phyloP scores from a whole-genome alignment of 148 eudicot genomes.

The Arctostaphylos glauca region DNA sequence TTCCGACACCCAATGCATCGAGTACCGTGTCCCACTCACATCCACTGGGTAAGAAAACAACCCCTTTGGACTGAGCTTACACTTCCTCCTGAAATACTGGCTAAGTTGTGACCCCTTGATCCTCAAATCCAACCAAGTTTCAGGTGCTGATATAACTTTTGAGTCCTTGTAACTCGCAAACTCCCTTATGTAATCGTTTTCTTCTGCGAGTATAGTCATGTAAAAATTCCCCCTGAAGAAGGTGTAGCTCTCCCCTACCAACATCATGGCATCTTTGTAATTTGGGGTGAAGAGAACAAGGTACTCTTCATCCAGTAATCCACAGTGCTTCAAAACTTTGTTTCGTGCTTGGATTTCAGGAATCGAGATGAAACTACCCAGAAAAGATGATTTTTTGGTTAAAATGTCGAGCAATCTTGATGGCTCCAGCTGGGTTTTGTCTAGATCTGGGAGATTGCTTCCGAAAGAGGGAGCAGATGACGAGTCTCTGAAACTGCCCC shows the following conservation, averaged over 20 bases:
- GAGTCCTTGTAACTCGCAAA: slow-evolving; percentile 37
- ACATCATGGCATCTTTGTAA: slow-evolving; percentile 43
- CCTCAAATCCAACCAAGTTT: slow-evolving; percentile 42
- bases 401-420: slow-evolving; percentile 26
- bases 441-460: slow-evolving; percentile 18
- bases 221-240: slow-evolving; percentile 36
- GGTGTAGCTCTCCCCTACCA: slow-evolving; percentile 43
- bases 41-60: slow-evolving; percentile 35
- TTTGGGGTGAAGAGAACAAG: slow-evolving; percentile 34
- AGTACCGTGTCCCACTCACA: slow-evolving; percentile 30
- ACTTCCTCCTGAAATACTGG: slow-evolving; percentile 36
- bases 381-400: slow-evolving; percentile 25
- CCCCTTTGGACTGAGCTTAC: slow-evolving; percentile 34
- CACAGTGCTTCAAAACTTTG: slow-evolving; percentile 36
- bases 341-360: slow-evolving; percentile 34
- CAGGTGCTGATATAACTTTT: slow-evolving; percentile 30
- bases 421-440: slow-evolving; percentile 26
- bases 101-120: slow-evolving; percentile 41
- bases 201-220: slow-evolving; percentile 30
- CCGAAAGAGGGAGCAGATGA: slow-evolving; percentile 16
- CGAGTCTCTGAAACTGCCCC: slow-evolving; percentile 20
- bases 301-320: slow-evolving; percentile 33
- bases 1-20: slow-evolving; percentile 44
- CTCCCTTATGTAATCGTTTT: slow-evolving; percentile 24
- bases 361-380: slow-evolving; percentile 27